Evolutionary conservation across 148 eudicot genomes (phyloP), one percentile per base, ranked within the genome.

Genomic region (Fagopyrum tataricum): DNA sequence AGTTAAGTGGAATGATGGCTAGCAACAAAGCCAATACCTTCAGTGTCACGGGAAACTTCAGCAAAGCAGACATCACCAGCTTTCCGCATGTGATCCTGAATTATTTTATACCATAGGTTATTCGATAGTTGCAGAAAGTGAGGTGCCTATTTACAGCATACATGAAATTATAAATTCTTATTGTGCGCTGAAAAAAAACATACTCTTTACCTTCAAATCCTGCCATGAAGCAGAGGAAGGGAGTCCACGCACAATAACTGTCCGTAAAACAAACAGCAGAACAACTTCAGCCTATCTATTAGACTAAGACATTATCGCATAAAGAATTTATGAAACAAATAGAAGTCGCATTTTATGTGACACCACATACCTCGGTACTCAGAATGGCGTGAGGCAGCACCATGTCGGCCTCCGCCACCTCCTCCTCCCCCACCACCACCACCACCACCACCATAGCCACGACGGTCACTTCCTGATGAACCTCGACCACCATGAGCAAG

Each of bases 181-280:
- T 26, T 15, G 42, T 12, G 7, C 44, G 7, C 44, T 24, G 10
- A 8, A 46, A 6, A 26, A 8, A 46, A 6, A 26, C 6, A 14
- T 31, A 64, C 15, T 26, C 76, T 67, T 67, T 70, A 95, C 99
- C 97, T 92, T 95, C 78, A 95, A 81, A 80, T 95, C 99, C 81
- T 95, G 99, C 99, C 99, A 95, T 31, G 99, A 95, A 43, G 99
- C 99, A 79, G 99, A 92, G 23, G 94, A 87, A 49, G 99, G 99
- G 21, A 95, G 99, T 62, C 97, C 99, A 51, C 94, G 89, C 40
- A 95, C 93, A 80, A 90, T 82, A 59, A 95, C 99, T 95, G 85
- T 53, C 59, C 31, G 77, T 39, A 67, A 44, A 15, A 70, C 39
- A 78, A 40, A 4, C 44, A 74, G 24, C 44, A 13, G n/a, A 61